Evolutionary conservation across 345 rosid genomes (phyloP).

Genomic region (Moringa oleifera): DNA sequence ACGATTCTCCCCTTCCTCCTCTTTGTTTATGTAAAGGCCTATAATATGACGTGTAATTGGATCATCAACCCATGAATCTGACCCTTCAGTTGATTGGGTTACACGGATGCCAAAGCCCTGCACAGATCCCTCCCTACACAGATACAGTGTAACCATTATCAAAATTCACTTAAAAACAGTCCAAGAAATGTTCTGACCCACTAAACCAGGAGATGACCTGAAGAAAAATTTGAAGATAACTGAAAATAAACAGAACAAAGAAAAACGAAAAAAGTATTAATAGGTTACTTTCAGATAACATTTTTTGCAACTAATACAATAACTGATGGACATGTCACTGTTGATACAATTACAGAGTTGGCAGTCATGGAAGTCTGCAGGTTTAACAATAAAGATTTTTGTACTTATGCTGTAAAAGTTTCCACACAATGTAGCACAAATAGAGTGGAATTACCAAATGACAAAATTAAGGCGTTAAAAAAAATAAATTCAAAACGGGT

Average conservation of each 20-base stretch:
- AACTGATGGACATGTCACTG: too few species aligned
- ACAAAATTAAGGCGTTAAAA: too few species aligned
- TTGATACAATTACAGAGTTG: too few species aligned
- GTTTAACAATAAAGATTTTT: too few species aligned
- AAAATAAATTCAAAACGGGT: conserved; percentile 1
- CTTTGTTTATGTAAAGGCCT: conserved; percentile 42
- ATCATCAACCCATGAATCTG: conserved; percentile 96
- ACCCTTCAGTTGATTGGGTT: conserved; percentile 60
- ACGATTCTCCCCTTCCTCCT: conserved; percentile 38
- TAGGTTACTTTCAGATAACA: too few species aligned
- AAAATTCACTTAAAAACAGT: not conserved
- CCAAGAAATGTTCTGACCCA: not conserved
- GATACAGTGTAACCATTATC: conserved; percentile 2
- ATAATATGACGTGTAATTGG: conserved; percentile 78
- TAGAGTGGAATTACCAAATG: too few species aligned
- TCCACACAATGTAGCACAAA: too few species aligned
- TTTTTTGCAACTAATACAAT: too few species aligned
- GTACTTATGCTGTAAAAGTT: too few species aligned
- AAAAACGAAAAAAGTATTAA: too few species aligned
- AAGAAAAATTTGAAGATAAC: not conserved
- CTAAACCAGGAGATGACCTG: not conserved
- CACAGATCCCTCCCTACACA: conserved; percentile 71
- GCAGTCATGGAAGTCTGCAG: too few species aligned
- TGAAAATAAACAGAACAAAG: not conserved
- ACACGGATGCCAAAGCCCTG: conserved; percentile 75